Evolutionary conservation across 2,329 filamentous ascomycete genomes (phyloP).

Genomic region (Podosphaera xanthii): DNA sequence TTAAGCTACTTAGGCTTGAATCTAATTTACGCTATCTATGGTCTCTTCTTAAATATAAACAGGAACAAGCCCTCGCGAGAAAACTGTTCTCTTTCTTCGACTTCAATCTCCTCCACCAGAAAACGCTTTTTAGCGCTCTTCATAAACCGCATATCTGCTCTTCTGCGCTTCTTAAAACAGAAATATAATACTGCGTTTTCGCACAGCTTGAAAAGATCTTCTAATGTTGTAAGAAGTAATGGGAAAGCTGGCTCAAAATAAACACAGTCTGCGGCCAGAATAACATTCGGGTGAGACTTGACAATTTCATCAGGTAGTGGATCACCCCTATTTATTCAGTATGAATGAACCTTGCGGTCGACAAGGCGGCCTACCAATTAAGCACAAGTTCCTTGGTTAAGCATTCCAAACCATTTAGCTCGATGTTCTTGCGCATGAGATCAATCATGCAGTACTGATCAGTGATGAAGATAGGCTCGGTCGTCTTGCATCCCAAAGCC

Average conservation of each 20-base stretch:
- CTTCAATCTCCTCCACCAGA: conserved; percentile 34
- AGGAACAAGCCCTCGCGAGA: conserved; percentile 35
- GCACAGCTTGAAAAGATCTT: conserved; percentile 50
- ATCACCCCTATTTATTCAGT: conserved; percentile 28
- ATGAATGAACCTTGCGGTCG: neutral
- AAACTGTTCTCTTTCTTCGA: conserved; percentile 35
- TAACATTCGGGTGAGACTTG: conserved; percentile 44
- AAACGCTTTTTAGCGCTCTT: conserved; percentile 48
- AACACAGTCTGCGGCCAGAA: conserved; percentile 90
- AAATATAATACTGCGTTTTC: conserved; percentile 46
- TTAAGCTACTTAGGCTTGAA: neutral
- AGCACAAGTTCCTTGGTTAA: conserved; percentile 46
- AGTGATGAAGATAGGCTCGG: conserved; percentile 48
- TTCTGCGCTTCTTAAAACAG: conserved; percentile 82
- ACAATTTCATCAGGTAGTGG: conserved; percentile 29
- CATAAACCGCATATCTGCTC: conserved; percentile 56
- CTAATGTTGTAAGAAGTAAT: conserved; percentile 56
- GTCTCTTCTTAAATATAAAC: conserved; percentile 29
- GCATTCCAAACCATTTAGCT: conserved; percentile 47
- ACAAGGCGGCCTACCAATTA: conserved; percentile 42
- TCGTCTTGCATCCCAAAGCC: conserved; percentile 30
- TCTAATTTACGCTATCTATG: conserved; percentile 2
- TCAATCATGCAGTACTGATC: conserved; percentile 71
- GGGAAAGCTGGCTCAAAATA: conserved; percentile 96
- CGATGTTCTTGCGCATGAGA: conserved; percentile 71